Percentiles rank a stretch among this genome's conserved stretches.
These are phyloP conservation scores for Lactarius evosmus DNA, from an alignment of 768 basidiomycete species.

Conservation along the genomic window DNA sequence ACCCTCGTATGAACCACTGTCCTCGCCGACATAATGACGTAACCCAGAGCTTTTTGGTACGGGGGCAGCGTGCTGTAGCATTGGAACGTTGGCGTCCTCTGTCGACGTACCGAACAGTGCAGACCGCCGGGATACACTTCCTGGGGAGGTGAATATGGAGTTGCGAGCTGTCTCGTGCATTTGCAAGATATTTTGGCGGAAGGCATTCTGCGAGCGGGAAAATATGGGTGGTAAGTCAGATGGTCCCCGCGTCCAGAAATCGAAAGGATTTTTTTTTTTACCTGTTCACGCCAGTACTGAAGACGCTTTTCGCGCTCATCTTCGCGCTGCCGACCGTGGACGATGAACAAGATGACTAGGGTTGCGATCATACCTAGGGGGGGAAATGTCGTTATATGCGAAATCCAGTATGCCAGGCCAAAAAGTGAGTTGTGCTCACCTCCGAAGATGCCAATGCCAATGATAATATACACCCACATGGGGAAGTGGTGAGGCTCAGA, in stretches of 20 bases:
- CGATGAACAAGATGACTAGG: constrained; percentile 60
- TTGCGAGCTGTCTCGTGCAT: constrained; percentile 73
- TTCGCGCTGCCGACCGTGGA: constrained; percentile 71
- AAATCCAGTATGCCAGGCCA: no score
- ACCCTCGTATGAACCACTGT: constrained; percentile 40
- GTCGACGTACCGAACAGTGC: constrained; percentile 45
- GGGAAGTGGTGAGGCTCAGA: constrained; percentile 61
- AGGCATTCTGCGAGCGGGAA: constrained; percentile 51
- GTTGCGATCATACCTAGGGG: constrained; percentile 71
- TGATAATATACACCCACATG: constrained; percentile 67
- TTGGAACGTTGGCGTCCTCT: constrained; percentile 56
- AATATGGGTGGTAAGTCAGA: constrained; percentile 12
- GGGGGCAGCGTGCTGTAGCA: constrained; percentile 42
- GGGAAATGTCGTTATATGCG: not conserved
- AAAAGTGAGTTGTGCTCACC: constrained; percentile 42
- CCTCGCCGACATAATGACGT: constrained; percentile 50
- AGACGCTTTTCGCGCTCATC: constrained; percentile 77
- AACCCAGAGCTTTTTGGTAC: constrained; percentile 47
- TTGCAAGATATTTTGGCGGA: constrained; percentile 75
- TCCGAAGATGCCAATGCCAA: constrained; percentile 67
- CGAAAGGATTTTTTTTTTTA: constrained; percentile 29
- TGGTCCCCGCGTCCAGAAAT: not conserved
- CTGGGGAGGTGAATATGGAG: constrained; percentile 51
- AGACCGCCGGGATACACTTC: constrained; percentile 46
- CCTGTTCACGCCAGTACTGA: constrained; percentile 91